Conservation (phyloP, 2,329 filamentous ascomycete species). For the Fusarium mexicanum region DNA sequence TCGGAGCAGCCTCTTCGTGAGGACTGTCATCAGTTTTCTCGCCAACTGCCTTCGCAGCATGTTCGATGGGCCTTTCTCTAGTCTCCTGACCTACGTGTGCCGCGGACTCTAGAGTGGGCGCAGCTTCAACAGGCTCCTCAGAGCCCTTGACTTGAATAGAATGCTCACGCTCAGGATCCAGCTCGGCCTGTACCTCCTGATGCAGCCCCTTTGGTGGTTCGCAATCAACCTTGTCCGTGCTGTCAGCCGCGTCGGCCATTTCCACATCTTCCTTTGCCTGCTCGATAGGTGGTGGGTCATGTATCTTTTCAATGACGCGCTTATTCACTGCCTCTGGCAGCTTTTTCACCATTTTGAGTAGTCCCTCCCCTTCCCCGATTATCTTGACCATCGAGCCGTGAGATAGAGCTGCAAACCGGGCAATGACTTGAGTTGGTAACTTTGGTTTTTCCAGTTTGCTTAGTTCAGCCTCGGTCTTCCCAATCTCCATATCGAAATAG, state of each 20-base stretch:
- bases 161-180: not conserved
- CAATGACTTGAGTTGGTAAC: constrained; percentile 53
- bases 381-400: constrained; percentile 61
- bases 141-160: constrained; percentile 1
- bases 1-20: not conserved
- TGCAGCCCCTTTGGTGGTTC: not conserved
- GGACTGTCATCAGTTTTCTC: not conserved
- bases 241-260: constrained; percentile 37
- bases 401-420: constrained; percentile 58
- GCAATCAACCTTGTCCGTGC: not conserved
- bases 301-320: not conserved
- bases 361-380: constrained; percentile 55
- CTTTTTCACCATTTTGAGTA: constrained; percentile 56
- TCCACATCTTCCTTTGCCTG: constrained; percentile 21
- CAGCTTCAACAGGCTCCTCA: constrained; percentile 4
- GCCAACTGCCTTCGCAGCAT: not conserved
- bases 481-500: constrained; percentile 63
- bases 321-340: constrained; percentile 47
- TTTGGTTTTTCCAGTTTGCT: constrained; percentile 56
- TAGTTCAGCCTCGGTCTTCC: constrained; percentile 61
- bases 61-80: not conserved
- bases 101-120: not conserved
- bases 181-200: not conserved
- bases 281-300: not conserved
- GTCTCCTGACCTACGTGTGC: constrained; percentile 1